Evolutionary conservation across 2,329 filamentous ascomycete species (phyloP).

Genomic region (Alternaria sp.): DNA sequence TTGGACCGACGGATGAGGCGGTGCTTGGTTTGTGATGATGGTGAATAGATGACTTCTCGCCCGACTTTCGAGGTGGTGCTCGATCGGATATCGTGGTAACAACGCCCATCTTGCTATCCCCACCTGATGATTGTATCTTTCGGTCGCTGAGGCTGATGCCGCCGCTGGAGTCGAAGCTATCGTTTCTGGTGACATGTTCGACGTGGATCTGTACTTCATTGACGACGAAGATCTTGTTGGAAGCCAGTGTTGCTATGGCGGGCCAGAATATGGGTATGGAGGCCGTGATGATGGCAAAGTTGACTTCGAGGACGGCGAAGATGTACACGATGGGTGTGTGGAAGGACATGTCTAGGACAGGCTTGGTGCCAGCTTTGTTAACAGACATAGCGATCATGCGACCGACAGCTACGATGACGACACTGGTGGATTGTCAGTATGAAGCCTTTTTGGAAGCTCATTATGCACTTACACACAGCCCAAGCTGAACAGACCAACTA

Average conservation of each 20-base stretch:
- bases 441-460: not conserved
- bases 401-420: conserved; percentile 34
- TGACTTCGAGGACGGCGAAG: conserved; percentile 46
- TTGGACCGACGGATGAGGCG: conserved; percentile 15
- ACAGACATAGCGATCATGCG: conserved; percentile 38
- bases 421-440: conserved; percentile 21
- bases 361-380: conserved; percentile 40
- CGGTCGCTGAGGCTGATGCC: conserved; percentile 27
- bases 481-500: conserved; percentile 40
- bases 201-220: conserved; percentile 47
- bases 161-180: conserved; percentile 15
- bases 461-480: conserved; percentile 45
- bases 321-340: conserved; percentile 39
- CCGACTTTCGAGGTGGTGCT: not conserved
- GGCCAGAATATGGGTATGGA: conserved; percentile 50
- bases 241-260: conserved; percentile 35
- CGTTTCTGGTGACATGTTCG: conserved; percentile 23
- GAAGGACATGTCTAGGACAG: conserved; percentile 40
- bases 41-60: not conserved
- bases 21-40: conserved; percentile 17
- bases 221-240: conserved; percentile 48
- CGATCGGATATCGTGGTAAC: conserved; percentile 18
- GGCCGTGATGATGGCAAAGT: conserved; percentile 47
- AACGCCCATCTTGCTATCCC: conserved; percentile 19
- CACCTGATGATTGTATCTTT: conserved; percentile 10